Evolutionary conservation across 306 rosid species (phyloP), one percentile per base, ranked within the genome.

Genomic region (Fragaria vesca): DNA sequence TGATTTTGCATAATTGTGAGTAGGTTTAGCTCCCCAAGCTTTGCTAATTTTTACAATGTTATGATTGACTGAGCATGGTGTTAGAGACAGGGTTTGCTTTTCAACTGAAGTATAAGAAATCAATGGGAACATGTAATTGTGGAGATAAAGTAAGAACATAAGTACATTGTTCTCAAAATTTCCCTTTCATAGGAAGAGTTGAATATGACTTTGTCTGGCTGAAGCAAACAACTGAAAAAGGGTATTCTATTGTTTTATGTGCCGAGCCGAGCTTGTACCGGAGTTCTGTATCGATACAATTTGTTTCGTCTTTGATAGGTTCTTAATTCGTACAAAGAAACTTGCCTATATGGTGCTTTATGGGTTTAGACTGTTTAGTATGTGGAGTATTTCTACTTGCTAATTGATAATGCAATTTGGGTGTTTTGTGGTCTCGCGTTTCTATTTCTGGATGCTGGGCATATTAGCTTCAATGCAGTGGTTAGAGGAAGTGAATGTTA

Each of bases 11-110:
- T 72, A 34, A 54, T 20, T 38, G 11, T 52, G 65, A 52, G 26
- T n/a, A 47, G 40, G 17, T 50, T 72, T 72, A 72, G 76, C 66
- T 54, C 20, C 46, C 46, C 30, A 71, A 50, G 20, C 62, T 50
- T 30, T 50, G 46, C 17, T 32, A 50, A 4, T 21, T 51, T 26
- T 32, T 71, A 71, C 46, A 48, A 50, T 52, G 21, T 6, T 50
- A 10, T 4, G 46, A 32, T 71, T 50, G 52, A 51, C 34, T 71
- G 52, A 51, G 12, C 2, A 17, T 11, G 11, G 30, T 34, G 4
- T 65, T 20, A 28, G 32, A 38, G 71, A 67, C 20, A 36, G 16
- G 1, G 34, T 12, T 43, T 54, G 18, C 9, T 43, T 42, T 74
- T 46, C 30, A 47, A 60, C 36, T 60, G 16, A 60, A 40, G 69